Evolutionary conservation across 371 early-diverging fungal genomes (phyloP), one percentile per base, ranked within the genome.

Genomic region (Syncephalastrum monosporum): DNA sequence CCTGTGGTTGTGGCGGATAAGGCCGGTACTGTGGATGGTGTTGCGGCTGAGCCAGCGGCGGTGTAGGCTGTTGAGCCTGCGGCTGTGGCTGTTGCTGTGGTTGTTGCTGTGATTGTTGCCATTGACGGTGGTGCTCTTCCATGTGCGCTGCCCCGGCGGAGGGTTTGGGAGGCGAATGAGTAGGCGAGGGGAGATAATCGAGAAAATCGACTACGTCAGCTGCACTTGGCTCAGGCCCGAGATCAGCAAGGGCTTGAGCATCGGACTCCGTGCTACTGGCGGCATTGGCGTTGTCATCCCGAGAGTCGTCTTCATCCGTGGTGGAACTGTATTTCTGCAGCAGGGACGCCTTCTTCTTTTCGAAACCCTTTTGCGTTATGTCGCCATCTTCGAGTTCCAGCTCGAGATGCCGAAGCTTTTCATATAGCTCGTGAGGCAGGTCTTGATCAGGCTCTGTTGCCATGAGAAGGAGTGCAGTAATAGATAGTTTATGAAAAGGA

Each of bases 321-420:
- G 42, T 46, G 21, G 21, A 12, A 45, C 46, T 19, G 27, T 56
- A 56, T 15, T 50, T 56, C 33, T 67, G 57, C 19, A 83, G 54
- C 25, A 83, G 38, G 24, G 60, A 53, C 19, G 63, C 58, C 33
- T 75, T 69, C 56, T 81, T 81, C 65, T 85, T 85, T 52, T 85
- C 83, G 53, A 75, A 88, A 19, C 88, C 88, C 62, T 88, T 86
- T 58, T 83, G 72, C 16, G 88, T 88, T 47, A 88, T 82, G 60
- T 86, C 86, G 44, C 86, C 86, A 38, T 88, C 87, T 53, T 72
- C 73, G 25, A 78, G 74, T 68, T 86, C 88, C 47, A 76, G 65
- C 55, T 85, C 68, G 15, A 86, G 67, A 52, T 64, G 70, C 52
- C 61, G 62, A 44, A 87, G 67, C 53, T 75, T 66, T 42, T 70